Conservation (phyloP, 1,139 yeast genomes). For the Eremothecium cymbalariae region DNA sequence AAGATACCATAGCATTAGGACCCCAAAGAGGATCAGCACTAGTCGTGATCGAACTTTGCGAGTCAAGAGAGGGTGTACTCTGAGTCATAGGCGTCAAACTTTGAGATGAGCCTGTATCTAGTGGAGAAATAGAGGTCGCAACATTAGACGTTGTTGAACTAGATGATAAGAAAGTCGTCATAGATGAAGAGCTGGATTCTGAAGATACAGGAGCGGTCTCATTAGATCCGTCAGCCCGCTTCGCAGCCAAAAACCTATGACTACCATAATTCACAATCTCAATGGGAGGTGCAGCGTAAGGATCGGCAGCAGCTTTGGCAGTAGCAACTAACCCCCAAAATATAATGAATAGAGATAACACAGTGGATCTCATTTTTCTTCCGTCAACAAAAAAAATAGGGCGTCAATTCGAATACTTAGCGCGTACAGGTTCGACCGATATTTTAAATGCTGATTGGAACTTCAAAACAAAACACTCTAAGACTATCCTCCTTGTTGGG, state of each 20-base stretch:
- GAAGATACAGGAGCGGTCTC: neutral
- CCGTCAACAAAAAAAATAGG: too few species aligned
- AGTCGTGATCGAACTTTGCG: too few species aligned
- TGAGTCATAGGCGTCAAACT: too few species aligned
- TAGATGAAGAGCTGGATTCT: neutral
- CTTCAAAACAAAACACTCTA: too few species aligned
- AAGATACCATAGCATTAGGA: neutral
- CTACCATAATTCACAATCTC: conserved; percentile 1
- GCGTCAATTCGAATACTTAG: too few species aligned
- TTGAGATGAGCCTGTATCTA: too few species aligned
- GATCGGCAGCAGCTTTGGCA: conserved; percentile 1
- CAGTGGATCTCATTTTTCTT: too few species aligned
- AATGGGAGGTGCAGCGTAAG: conserved; percentile 2
- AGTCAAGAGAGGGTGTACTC: too few species aligned
- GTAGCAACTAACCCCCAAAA: neutral
- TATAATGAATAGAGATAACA: too few species aligned
- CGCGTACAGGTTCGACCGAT: too few species aligned
- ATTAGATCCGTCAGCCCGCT: conserved; percentile 1
- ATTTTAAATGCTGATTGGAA: too few species aligned
- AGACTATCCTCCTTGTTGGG: too few species aligned
- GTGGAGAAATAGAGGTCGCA: neutral
- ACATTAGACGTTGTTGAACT: neutral
- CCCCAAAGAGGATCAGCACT: neutral
- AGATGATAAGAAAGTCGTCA: neutral
- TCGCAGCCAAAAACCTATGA: neutral